Conservation (phyloP, 768 basidiomycete genomes). For the Holtermannia corniformis region DNA sequence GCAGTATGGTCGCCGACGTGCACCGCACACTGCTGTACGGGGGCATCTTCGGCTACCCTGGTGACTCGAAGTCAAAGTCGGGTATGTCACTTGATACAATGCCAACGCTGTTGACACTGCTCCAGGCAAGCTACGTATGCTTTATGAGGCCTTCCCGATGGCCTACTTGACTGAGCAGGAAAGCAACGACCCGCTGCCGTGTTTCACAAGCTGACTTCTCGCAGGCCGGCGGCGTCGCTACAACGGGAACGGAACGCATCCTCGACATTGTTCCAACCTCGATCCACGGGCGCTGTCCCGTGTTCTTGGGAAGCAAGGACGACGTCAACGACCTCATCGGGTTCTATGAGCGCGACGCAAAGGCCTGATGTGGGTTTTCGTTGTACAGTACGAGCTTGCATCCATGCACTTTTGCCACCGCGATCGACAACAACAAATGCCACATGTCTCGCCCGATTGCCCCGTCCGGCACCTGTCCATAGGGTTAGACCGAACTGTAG, state of each 20-base stretch:
- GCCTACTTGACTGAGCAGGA: constrained; percentile 86
- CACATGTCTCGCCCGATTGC: too few species aligned
- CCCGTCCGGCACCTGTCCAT: too few species aligned
- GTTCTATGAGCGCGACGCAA: constrained; percentile 53
- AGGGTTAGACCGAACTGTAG: too few species aligned
- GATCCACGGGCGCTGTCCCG: constrained; percentile 86
- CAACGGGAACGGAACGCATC: constrained; percentile 87
- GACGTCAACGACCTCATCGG: constrained; percentile 84
- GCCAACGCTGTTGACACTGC: neutral
- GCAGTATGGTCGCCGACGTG: constrained; percentile 98
- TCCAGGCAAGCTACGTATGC: constrained; percentile 74
- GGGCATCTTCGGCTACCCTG: constrained; percentile 96
- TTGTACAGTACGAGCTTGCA: too few species aligned
- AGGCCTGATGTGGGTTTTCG: neutral
- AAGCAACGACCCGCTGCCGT: neutral
- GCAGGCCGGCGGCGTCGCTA: constrained; percentile 91
- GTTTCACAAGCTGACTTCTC: too few species aligned
- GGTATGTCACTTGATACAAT: constrained; percentile 7
- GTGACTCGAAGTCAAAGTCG: constrained; percentile 92
- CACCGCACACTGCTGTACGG: constrained; percentile 84
- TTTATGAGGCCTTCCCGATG: constrained; percentile 99
- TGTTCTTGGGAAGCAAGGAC: constrained; percentile 87
- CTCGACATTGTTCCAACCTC: constrained; percentile 75
- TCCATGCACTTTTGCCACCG: too few species aligned
- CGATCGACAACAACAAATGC: too few species aligned